A percentile compares a stretch with the other conserved stretches of the same genome.
Conservation (phyloP, 345 rosid species). For the Luvunga scandens region DNA sequence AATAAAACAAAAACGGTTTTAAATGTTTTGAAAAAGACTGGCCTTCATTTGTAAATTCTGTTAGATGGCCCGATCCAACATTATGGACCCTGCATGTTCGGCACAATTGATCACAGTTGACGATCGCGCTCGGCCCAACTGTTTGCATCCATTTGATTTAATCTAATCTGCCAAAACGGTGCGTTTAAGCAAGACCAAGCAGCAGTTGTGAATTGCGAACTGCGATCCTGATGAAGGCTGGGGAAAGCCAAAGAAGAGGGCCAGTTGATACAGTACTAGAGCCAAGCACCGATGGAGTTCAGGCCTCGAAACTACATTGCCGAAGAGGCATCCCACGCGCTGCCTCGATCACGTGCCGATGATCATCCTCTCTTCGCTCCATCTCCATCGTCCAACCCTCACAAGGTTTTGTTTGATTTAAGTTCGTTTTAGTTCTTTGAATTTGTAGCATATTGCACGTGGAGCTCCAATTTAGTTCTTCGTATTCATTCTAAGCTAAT, state of each 20-base stretch:
- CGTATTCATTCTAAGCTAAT: not conserved
- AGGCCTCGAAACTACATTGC: constrained; percentile 57
- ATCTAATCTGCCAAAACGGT: not conserved
- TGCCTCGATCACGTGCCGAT: constrained; percentile 48
- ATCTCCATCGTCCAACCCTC: constrained; percentile 25
- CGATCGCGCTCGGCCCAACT: not conserved
- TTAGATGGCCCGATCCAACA: not conserved
- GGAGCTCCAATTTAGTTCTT: not conserved
- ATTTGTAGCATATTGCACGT: not conserved
- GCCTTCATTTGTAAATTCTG: no score
- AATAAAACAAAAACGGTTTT: no score
- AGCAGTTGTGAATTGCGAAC: no score
- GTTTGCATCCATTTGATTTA: not conserved
- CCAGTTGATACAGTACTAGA: not conserved
- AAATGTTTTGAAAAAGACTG: no score
- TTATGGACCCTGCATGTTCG: not conserved
- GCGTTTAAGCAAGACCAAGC: not conserved
- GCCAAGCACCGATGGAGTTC: constrained; percentile 50
- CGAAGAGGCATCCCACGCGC: constrained; percentile 40
- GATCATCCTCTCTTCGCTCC: constrained; percentile 58
- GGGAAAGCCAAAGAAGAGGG: not conserved
- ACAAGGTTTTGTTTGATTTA: constrained; percentile 31
- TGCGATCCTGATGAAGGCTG: not conserved
- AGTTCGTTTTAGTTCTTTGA: not conserved
- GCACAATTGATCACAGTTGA: not conserved